Conservation (phyloP, 257 asterid species). For the Nicotiana otophora region DNA sequence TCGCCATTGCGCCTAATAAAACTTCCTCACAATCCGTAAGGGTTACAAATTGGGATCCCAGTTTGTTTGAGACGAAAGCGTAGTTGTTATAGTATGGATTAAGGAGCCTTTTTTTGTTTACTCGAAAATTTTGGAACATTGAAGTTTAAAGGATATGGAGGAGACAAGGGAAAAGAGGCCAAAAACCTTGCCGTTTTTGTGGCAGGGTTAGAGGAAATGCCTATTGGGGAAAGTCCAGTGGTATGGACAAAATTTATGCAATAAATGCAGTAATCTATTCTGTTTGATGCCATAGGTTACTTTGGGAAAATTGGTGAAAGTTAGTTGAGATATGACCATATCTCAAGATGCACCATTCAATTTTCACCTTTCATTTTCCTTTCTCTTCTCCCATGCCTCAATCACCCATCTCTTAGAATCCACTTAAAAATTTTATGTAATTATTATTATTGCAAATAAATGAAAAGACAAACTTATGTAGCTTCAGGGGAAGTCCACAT, state of each 20-base stretch:
- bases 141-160: neutral
- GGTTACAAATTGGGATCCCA: neutral
- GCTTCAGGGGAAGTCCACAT: neutral
- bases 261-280: neutral
- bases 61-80: neutral
- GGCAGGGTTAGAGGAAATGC: slow-evolving; percentile 11
- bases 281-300: neutral
- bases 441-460: neutral
- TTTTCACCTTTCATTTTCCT: neutral
- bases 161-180: neutral
- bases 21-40: neutral
- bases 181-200: slow-evolving; percentile 1
- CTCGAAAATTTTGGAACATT: neutral
- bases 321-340: neutral
- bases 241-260: neutral
- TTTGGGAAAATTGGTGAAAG: neutral
- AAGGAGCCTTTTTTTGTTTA: neutral
- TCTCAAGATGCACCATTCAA: neutral
- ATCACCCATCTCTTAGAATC: neutral
- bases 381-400: neutral
- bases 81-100: neutral
- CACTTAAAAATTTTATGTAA: neutral
- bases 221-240: neutral
- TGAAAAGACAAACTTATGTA: neutral
- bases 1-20: neutral